These are phyloP conservation scores for Sarocladium strictum DNA, from an alignment of 2,329 filamentous ascomycete genomes.

Conservation along the genomic window DNA sequence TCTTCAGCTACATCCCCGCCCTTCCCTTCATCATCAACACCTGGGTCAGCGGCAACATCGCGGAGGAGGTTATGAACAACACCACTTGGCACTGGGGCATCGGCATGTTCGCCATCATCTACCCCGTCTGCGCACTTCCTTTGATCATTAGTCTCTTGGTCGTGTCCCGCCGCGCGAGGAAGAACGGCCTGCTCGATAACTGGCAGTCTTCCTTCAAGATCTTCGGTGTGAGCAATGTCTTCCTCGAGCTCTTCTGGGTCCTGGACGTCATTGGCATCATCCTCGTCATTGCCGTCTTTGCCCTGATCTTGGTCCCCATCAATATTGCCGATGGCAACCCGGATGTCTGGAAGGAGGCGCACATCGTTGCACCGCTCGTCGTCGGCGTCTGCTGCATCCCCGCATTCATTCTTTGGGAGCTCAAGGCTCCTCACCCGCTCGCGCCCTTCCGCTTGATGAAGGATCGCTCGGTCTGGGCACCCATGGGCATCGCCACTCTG, in stretches of 20 bases:
- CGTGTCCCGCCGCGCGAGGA: slow-evolving; percentile 46
- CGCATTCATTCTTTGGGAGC: slow-evolving; percentile 43
- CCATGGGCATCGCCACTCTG: slow-evolving; percentile 51
- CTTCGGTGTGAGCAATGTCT: slow-evolving; percentile 25
- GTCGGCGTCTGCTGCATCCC: slow-evolving; percentile 42
- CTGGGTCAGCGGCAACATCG: slow-evolving; percentile 56
- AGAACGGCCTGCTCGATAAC: slow-evolving; percentile 37
- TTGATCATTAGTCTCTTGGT: slow-evolving; percentile 46
- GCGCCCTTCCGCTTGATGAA: slow-evolving; percentile 55
- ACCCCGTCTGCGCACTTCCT: slow-evolving; percentile 50
- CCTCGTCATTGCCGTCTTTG: slow-evolving; percentile 39
- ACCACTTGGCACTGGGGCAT: slow-evolving; percentile 58
- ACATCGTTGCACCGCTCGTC: slow-evolving; percentile 38
- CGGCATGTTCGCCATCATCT: slow-evolving; percentile 61
- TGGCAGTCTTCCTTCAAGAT: slow-evolving; percentile 27
- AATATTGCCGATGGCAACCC: slow-evolving; percentile 38
- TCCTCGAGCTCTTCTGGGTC: slow-evolving; percentile 38
- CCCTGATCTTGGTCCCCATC: slow-evolving; percentile 38
- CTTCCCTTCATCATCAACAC: slow-evolving; percentile 58
- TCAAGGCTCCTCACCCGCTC: slow-evolving; percentile 45
- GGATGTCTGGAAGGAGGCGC: slow-evolving; percentile 27
- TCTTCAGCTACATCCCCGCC: slow-evolving; percentile 60
- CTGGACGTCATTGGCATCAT: slow-evolving; percentile 40
- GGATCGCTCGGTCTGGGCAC: slow-evolving; percentile 59
- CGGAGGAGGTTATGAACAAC: slow-evolving; percentile 36